Conservation (phyloP, 805 yeast genomes). For the Lipomyces yamanashiensis region DNA sequence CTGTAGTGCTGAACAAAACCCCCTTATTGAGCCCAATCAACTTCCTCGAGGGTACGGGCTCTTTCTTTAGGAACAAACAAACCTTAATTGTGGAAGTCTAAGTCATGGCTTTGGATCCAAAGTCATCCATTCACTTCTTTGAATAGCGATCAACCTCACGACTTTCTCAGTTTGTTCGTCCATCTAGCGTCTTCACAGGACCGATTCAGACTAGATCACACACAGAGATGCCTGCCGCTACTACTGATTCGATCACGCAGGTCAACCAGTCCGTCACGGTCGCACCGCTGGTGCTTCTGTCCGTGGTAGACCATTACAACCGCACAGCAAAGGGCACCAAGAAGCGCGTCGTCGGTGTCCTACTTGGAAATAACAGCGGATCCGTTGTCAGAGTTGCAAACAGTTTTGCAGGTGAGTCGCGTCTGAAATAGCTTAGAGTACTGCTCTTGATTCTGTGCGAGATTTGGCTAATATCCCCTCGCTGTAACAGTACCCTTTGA, state of each 20-base stretch:
- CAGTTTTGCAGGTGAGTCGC: constrained; percentile 69
- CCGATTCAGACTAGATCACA: not conserved
- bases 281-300: constrained; percentile 91
- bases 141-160: not conserved
- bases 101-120: not conserved
- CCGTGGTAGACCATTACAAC: constrained; percentile 94
- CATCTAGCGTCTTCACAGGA: not conserved
- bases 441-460: not conserved
- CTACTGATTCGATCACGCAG: constrained; percentile 34
- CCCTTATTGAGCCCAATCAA: not conserved
- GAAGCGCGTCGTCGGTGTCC: constrained; percentile 91
- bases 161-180: not conserved
- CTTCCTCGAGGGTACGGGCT: constrained; percentile 7
- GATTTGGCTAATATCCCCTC: not conserved
- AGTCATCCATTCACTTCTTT: constrained; percentile 6
- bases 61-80: not conserved
- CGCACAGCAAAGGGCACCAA: constrained; percentile 74
- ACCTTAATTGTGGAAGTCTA: not conserved
- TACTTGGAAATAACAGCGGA: constrained; percentile 76
- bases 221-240: constrained; percentile 33
- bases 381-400: constrained; percentile 74
- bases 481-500: constrained; percentile 73
- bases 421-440: not conserved
- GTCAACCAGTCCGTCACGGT: constrained; percentile 65
- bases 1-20: not conserved